Percentiles rank a stretch among this genome's conserved stretches.
Conservation (phyloP, 2,329 filamentous ascomycete genomes). For the Xylariaceae sp. region DNA sequence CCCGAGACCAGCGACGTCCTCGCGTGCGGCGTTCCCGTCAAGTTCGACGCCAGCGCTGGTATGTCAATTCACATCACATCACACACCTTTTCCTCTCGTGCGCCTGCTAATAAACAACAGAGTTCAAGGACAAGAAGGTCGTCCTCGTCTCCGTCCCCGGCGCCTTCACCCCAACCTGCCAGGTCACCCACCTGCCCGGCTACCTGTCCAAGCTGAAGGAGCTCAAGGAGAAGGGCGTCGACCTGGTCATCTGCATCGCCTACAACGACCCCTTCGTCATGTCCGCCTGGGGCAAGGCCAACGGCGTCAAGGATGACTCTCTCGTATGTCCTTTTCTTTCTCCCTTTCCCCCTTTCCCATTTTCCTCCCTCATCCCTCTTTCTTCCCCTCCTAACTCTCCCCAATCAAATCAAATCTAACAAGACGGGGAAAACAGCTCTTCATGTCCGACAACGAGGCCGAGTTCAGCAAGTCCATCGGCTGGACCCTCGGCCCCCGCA, state of each 20-base stretch:
- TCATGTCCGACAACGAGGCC: constrained; percentile 64
- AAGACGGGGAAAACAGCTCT: constrained; percentile 48
- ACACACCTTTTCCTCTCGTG: not conserved
- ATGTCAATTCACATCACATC: constrained; percentile 20
- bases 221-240: constrained; percentile 75
- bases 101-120: constrained; percentile 27
- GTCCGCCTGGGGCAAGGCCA: constrained; percentile 87
- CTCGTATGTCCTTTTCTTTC: constrained; percentile 38
- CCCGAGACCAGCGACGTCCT: constrained; percentile 63
- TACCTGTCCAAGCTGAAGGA: constrained; percentile 68
- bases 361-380: not conserved
- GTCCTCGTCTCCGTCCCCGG: constrained; percentile 55
- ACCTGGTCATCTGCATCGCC: constrained; percentile 74
- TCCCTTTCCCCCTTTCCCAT: not conserved
- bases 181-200: constrained; percentile 71
- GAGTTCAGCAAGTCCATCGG: constrained; percentile 74
- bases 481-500: constrained; percentile 66
- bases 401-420: not conserved
- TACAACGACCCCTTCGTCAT: constrained; percentile 84
- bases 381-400: not conserved
- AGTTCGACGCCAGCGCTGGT: constrained; percentile 75
- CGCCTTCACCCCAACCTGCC: constrained; percentile 85
- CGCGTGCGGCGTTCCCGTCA: constrained; percentile 70
- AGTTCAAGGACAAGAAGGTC: constrained; percentile 52
- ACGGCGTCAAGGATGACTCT: constrained; percentile 65